Percentiles rank a stretch among this genome's conserved stretches.
These are phyloP conservation scores for Casuarina equisetifolia DNA, from an alignment of 306 rosid species.

Conservation along the genomic window DNA sequence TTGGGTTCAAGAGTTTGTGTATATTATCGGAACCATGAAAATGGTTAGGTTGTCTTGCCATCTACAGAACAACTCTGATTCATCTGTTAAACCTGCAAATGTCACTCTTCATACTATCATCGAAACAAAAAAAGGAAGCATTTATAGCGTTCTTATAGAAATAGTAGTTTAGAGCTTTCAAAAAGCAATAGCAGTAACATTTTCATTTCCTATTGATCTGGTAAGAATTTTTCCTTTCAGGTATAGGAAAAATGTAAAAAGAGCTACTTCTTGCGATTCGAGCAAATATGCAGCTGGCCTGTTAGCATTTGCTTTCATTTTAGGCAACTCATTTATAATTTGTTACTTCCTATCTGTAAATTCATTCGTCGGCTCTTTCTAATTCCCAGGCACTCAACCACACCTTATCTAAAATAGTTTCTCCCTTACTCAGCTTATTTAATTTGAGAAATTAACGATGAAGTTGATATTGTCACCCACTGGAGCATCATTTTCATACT, in stretches of 20 bases:
- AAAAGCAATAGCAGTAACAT: background rate
- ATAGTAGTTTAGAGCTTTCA: constrained; percentile 5
- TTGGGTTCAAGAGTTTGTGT: background rate
- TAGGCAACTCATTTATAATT: background rate
- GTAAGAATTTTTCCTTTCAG: background rate
- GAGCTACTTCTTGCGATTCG: background rate
- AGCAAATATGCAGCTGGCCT: background rate
- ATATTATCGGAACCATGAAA: background rate
- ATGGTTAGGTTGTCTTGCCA: background rate
- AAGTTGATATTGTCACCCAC: background rate
- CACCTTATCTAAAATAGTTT: background rate
- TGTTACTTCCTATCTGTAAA: background rate
- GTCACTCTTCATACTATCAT: background rate
- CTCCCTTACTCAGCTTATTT: background rate
- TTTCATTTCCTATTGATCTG: background rate
- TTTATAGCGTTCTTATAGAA: background rate
- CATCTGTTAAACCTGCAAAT: background rate
- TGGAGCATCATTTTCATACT: background rate
- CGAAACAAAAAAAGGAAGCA: background rate
- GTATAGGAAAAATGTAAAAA: background rate
- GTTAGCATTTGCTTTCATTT: background rate
- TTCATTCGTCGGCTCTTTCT: background rate
- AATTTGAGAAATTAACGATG: background rate
- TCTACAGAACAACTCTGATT: background rate
- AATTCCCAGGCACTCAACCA: background rate